Evolutionary conservation across 177 flowering plant species (phyloP), one percentile per base, ranked within the genome.

Genomic region (Vitis hybrid): DNA sequence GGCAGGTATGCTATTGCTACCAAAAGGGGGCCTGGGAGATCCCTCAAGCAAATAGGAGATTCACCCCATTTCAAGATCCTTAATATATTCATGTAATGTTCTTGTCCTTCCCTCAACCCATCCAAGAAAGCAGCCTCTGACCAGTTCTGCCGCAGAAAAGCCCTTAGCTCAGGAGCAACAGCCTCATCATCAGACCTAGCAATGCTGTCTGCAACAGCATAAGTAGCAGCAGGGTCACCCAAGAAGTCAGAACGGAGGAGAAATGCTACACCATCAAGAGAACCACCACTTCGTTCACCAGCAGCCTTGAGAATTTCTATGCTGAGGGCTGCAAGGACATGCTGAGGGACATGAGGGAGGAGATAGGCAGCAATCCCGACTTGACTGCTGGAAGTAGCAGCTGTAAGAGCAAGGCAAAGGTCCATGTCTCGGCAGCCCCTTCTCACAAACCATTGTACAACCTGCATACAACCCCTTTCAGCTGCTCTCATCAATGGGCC

Each of bases 401-500:
- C 98, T 1, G 98, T 90, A 1, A 92, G 94, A 52, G 98, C 98
- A 51, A 94, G 91, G 74, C 98, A 94, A 9, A 94, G 94, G 64
- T 94, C 98, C 98, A 94, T 94, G 71, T 92, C 98, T 32, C 89
- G 83, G 77, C 98, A 94, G 55, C 93, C 94, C 63, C 92, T 76
- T 70, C 83, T 78, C n/a, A 94, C 94, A 76, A 90, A 90, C 98
- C 98, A 94, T 73, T 84, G 86, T 4, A 94, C 98, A 35, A 94
- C 98, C 70, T 86, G 89, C 87, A 90, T 71, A 76, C 96, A 88
- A 12, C 98, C 98, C 72, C 98, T 84, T 79, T 94, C 98, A 2
- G 98, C 91, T 11, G 97, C 98, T 78, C 98, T 85, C 97, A 92
- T 89, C 49, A 92, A 68, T 46, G 98, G 98, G 14, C 97, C 97